Evolutionary conservation across 805 yeast species (phyloP), one percentile per base, ranked within the genome.

Genomic region (Ogataea pini): DNA sequence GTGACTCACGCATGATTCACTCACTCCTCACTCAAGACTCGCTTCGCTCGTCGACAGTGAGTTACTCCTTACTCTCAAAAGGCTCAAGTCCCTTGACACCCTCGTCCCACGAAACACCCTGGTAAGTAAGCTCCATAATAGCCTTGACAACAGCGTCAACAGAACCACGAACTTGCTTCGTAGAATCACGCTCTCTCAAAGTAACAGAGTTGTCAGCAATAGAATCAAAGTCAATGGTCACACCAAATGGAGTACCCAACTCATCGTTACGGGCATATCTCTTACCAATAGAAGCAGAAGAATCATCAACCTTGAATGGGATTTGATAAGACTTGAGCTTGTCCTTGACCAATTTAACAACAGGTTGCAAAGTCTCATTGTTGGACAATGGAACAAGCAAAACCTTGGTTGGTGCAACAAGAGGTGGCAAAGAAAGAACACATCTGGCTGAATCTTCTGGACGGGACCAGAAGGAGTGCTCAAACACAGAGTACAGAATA

Each of bases 211-310:
- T 80, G 66, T 92, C 97, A 66, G 85, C 80, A 54, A 87, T 80
- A 46, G 96, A 85, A 56, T 92, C 97, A 70, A 94, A 92, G 71
- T 92, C 99, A 61, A 92, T 86, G 56, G 99, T 92, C 71, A 92
- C 82, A 69, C 99, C 99, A 68, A 94, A 94, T 60, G 99, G 99
- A 46, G 98, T 94, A 71, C 99, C 99, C 65, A 92, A 79, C 76
- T 92, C 99, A 72, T 92, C 99, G 70, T 92, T 92, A 76, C 99
- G 88, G 55, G 99, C 90, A 64, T 92, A 92, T 75, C 99, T 86
- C 76, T 91, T 89, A 74, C 99, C 99, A 62, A 92, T 94, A 27
- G 98, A 88, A 17, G 96, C 97, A 58, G 96, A 87, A 8, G 97
- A 89, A 70, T 92, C 98, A 69, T 94, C 99, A 50, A 92, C 85